Percentiles rank a stretch among this genome's conserved stretches.
phyloP scores from a whole-genome alignment of 192 early-diverging fungal genomes.

The Coemansia aciculifera region DNA sequence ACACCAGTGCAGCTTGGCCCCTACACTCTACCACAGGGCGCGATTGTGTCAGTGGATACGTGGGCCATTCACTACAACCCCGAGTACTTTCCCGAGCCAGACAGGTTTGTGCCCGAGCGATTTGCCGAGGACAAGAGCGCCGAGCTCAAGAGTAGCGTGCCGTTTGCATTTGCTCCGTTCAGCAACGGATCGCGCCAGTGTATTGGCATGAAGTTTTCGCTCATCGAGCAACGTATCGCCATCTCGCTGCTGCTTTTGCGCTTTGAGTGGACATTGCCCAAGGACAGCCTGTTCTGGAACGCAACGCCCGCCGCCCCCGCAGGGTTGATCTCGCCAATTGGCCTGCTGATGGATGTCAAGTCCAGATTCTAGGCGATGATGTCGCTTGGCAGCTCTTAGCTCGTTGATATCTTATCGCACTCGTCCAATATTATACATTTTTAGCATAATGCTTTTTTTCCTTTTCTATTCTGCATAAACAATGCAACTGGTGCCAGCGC shows the following conservation, averaged over 20 bases:
- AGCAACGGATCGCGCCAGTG: slow-evolving; percentile 61
- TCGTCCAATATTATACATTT: neutral
- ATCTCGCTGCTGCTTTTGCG: slow-evolving; percentile 55
- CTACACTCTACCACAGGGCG: slow-evolving; percentile 44
- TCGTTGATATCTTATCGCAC: neutral
- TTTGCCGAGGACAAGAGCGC: slow-evolving; percentile 43
- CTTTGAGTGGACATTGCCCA: slow-evolving; percentile 55
- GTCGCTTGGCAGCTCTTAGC: neutral
- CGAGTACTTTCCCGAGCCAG: slow-evolving; percentile 45
- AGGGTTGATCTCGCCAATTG: slow-evolving; percentile 39
- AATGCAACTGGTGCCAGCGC: neutral
- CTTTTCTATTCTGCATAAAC: neutral
- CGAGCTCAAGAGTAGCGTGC: slow-evolving; percentile 31
- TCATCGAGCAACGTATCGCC: slow-evolving; percentile 60
- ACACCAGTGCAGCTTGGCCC: slow-evolving; percentile 45
- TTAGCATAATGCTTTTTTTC: neutral
- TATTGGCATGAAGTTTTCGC: slow-evolving; percentile 64
- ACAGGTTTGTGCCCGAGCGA: slow-evolving; percentile 54
- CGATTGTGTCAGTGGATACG: slow-evolving; percentile 44
- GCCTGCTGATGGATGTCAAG: slow-evolving; percentile 33
- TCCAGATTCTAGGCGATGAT: slow-evolving; percentile 15
- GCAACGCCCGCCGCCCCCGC: slow-evolving; percentile 40
- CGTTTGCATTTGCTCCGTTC: slow-evolving; percentile 60
- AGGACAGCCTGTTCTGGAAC: slow-evolving; percentile 46
- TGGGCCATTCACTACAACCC: slow-evolving; percentile 55